Evolutionary conservation across 495 filamentous ascomycete genomes (phyloP).

Genomic region (Lineolata rhizophorae): DNA sequence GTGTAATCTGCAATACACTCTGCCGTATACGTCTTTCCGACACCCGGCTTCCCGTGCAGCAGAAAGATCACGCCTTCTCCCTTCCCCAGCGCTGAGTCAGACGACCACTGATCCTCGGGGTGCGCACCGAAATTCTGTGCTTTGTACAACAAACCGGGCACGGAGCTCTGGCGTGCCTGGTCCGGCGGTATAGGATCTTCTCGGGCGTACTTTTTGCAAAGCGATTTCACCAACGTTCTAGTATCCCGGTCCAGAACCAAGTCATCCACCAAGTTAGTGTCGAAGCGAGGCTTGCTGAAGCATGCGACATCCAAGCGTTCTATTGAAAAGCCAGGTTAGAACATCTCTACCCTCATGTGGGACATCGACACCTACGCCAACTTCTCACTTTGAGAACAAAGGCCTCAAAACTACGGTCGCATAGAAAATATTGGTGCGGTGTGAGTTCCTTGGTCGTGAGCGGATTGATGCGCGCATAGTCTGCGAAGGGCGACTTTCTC

Average conservation of each 20-base stretch:
- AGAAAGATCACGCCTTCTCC: conserved; percentile 8
- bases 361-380: conserved; percentile 7
- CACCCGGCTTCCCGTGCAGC: conserved; percentile 5
- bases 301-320: conserved; percentile 4
- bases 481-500: conserved; percentile 5
- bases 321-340: background rate
- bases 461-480: conserved; percentile 8
- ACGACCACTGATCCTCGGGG: background rate
- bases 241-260: conserved; percentile 3
- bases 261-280: conserved; percentile 3
- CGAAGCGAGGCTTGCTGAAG: conserved; percentile 5
- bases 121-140: background rate
- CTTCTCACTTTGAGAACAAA: conserved; percentile 6
- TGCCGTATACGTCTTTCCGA: conserved; percentile 8
- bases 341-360: too few relatives aligned
- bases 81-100: conserved; percentile 2
- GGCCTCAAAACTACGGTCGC: conserved; percentile 4
- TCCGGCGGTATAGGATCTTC: background rate
- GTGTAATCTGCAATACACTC: conserved; percentile 6
- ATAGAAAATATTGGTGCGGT: conserved; percentile 9
- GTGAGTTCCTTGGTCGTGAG: conserved; percentile 4
- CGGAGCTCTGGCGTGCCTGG: too few relatives aligned
- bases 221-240: conserved; percentile 1
- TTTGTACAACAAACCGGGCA: background rate
- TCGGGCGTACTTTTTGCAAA: background rate